phyloP scores from a whole-genome alignment of 1,139 yeast species.

The Dujonia santamariae region DNA sequence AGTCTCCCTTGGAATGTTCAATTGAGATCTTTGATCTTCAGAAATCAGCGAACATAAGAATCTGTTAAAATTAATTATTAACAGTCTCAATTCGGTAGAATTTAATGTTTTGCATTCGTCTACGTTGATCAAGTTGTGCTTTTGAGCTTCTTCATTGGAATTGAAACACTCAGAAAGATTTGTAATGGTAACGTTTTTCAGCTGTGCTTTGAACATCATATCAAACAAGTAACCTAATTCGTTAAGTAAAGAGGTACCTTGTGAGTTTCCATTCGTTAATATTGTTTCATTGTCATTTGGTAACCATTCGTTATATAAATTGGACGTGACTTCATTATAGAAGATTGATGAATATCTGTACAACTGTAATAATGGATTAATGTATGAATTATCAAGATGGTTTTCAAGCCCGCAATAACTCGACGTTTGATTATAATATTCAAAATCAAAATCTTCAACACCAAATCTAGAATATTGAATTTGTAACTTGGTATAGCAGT shows the following conservation, averaged over 20 bases:
- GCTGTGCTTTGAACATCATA: conserved; percentile 82
- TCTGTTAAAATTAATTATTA: conserved; percentile 55
- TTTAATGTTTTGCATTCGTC: conserved; percentile 41
- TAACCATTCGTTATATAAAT: conserved; percentile 57
- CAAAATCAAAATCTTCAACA: conserved; percentile 90
- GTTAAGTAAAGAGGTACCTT: conserved; percentile 57
- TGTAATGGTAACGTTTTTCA: conserved; percentile 66
- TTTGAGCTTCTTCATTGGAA: conserved; percentile 42
- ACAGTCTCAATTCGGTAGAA: conserved; percentile 32
- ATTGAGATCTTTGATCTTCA: background rate
- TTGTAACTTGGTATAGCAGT: conserved; percentile 70
- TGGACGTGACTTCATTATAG: conserved; percentile 59
- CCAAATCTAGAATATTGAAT: conserved; percentile 89
- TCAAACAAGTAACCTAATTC: conserved; percentile 89
- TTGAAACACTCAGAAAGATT: conserved; percentile 58
- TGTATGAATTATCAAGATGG: conserved; percentile 76
- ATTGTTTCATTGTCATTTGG: conserved; percentile 37
- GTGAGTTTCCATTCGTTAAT: conserved; percentile 26
- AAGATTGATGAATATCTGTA: conserved; percentile 74
- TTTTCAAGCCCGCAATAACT: conserved; percentile 83
- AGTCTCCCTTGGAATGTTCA: background rate
- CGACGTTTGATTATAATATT: conserved; percentile 69
- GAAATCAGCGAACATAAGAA: conserved; percentile 31
- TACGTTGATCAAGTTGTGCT: conserved; percentile 50
- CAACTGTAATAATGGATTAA: conserved; percentile 79